Conservation (phyloP, 2,329 filamentous ascomycete species). For the Ceratocystis alfenasii region DNA sequence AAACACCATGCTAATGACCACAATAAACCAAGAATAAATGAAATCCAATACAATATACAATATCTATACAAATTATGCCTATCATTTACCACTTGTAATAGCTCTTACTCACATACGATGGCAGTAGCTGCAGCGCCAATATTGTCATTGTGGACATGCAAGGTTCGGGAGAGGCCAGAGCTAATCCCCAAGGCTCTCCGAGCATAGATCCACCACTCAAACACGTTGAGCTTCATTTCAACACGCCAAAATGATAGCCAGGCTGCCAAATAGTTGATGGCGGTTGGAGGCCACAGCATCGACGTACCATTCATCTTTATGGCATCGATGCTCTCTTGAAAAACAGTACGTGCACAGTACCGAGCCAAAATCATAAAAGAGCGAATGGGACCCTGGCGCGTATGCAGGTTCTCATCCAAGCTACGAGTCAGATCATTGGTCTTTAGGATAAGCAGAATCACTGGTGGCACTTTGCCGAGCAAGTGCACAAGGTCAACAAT, state of each 20-base stretch:
- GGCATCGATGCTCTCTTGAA: constrained; percentile 50
- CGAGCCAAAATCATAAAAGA: constrained; percentile 56
- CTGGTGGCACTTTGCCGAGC: constrained; percentile 74
- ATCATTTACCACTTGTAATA: background rate
- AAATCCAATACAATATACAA: constrained; percentile 9
- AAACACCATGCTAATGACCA: background rate
- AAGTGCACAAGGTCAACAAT: constrained; percentile 79
- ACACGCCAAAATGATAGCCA: constrained; percentile 49
- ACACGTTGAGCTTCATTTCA: constrained; percentile 49
- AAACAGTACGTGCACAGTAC: constrained; percentile 56
- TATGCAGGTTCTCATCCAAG: constrained; percentile 81
- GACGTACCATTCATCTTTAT: constrained; percentile 40
- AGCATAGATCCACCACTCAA: constrained; percentile 48
- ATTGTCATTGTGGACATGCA: background rate
- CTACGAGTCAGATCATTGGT: constrained; percentile 93
- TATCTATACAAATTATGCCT: constrained; percentile 12
- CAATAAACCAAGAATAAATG: constrained; percentile 4
- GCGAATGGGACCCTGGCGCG: constrained; percentile 52
- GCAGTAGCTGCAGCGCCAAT: background rate
- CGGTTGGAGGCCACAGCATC: constrained; percentile 47
- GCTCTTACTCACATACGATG: background rate
- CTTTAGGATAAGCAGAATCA: constrained; percentile 91
- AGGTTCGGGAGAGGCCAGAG: constrained; percentile 16
- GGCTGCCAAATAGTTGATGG: constrained; percentile 42
- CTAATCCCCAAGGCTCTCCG: constrained; percentile 37